Evolutionary conservation across 257 asterid species (phyloP).

Genomic region (Solanum sitiens): DNA sequence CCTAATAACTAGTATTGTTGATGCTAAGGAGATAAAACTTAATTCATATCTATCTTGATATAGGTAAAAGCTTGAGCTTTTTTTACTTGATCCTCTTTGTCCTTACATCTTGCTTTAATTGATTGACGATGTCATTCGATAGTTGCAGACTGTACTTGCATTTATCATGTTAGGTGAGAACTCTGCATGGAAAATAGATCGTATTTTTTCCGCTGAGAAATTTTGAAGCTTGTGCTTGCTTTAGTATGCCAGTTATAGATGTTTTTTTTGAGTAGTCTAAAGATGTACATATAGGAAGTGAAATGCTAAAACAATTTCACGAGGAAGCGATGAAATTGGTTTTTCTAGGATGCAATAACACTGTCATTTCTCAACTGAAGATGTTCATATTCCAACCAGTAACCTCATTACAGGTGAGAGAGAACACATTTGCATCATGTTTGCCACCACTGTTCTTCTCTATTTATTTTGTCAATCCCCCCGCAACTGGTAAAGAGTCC

Average conservation of each 20-base stretch:
- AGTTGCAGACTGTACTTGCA: not conserved
- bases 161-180: not conserved
- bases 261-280: not conserved
- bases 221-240: not conserved
- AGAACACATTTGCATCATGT: not conserved
- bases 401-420: not conserved
- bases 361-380: not conserved
- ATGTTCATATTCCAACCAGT: not conserved
- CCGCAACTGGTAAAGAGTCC: too few relatives aligned
- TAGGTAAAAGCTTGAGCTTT: not conserved
- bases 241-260: not conserved
- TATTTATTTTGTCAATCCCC: too few relatives aligned
- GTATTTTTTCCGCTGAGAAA: not conserved
- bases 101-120: not conserved
- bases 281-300: not conserved
- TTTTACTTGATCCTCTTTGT: not conserved
- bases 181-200: not conserved
- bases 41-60: not conserved
- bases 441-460: not conserved
- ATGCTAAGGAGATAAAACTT: not conserved
- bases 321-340: not conserved
- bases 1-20: not conserved
- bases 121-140: not conserved
- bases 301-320: not conserved
- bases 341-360: not conserved